These are phyloP conservation scores for Cicer bijugum DNA, from an alignment of 306 rosid genomes.

Conservation along the genomic window DNA sequence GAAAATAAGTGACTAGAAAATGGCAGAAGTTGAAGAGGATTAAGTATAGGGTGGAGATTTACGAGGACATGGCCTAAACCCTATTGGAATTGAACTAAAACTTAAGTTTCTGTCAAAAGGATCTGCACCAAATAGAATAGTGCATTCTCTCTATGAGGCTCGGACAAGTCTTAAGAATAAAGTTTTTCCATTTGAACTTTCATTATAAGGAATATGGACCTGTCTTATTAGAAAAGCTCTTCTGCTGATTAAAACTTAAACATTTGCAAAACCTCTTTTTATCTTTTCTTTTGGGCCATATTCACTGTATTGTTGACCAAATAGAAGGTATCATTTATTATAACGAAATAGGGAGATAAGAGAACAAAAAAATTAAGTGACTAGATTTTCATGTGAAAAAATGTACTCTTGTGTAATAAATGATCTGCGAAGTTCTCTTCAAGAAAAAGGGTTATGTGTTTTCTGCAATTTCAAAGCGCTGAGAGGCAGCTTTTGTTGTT, in stretches of 20 bases:
- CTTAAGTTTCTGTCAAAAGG: background rate
- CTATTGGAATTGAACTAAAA: background rate
- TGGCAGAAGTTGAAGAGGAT: constrained; percentile 10
- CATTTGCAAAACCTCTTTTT: background rate
- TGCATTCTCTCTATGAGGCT: background rate
- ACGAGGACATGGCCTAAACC: background rate
- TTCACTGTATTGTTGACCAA: background rate
- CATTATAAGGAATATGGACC: background rate
- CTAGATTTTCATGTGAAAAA: background rate
- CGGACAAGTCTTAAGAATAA: background rate
- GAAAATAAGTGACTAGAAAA: constrained; percentile 13
- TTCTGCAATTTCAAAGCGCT: no score
- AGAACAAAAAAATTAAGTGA: background rate
- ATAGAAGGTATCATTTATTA: background rate
- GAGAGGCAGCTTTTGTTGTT: background rate
- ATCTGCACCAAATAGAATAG: background rate
- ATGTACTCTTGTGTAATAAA: background rate
- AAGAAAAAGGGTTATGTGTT: background rate
- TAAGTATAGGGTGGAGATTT: background rate
- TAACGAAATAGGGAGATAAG: background rate
- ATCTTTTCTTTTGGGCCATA: background rate
- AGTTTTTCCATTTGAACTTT: background rate
- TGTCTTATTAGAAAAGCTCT: background rate
- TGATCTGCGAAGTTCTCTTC: background rate
- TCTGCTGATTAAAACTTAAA: background rate